phyloP scores from a whole-genome alignment of 2,329 filamentous ascomycete species.

The Gliomastix tumulicola region DNA sequence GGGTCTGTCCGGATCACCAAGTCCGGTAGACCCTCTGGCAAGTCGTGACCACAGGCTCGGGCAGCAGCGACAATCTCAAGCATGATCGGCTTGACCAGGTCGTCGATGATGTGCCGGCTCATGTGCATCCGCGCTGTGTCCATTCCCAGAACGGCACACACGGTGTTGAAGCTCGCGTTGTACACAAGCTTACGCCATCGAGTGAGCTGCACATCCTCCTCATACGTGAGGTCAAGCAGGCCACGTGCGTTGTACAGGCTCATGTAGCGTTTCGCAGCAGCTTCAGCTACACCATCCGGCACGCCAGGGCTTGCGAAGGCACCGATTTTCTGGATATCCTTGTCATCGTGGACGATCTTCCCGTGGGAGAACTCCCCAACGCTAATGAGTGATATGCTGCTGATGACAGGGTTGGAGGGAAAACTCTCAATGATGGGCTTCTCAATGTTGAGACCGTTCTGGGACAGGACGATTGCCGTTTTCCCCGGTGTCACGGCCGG shows the following conservation, averaged over 20 bases:
- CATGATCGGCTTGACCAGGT: constrained; percentile 46
- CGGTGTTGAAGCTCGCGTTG: constrained; percentile 43
- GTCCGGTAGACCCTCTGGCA: constrained; percentile 30
- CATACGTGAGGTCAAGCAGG: constrained; percentile 32
- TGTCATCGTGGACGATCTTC: constrained; percentile 43
- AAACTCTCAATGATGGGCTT: constrained; percentile 41
- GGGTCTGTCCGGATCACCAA: constrained; percentile 42
- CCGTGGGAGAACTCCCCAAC: constrained; percentile 39
- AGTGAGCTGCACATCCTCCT: constrained; percentile 30
- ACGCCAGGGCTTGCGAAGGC: constrained; percentile 34
- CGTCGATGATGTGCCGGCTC: constrained; percentile 32
- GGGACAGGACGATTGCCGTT: constrained; percentile 49
- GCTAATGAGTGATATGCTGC: constrained; percentile 45
- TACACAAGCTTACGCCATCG: constrained; percentile 46
- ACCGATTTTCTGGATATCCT: constrained; percentile 42
- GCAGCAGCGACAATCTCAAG: constrained; percentile 41
- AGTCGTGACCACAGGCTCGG: constrained; percentile 26
- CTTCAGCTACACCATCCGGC: constrained; percentile 9
- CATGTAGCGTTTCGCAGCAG: constrained; percentile 33
- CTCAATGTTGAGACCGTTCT: constrained; percentile 61
- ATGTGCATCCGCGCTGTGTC: constrained; percentile 44
- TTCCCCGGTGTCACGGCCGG: constrained; percentile 42
- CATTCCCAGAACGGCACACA: constrained; percentile 41
- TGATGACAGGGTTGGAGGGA: constrained; percentile 43
- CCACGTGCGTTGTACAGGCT: constrained; percentile 36